Evolutionary conservation across 2,329 filamentous ascomycete species (phyloP), one percentile per base, ranked within the genome.

Genomic region (Fusarium protoensiforme): DNA sequence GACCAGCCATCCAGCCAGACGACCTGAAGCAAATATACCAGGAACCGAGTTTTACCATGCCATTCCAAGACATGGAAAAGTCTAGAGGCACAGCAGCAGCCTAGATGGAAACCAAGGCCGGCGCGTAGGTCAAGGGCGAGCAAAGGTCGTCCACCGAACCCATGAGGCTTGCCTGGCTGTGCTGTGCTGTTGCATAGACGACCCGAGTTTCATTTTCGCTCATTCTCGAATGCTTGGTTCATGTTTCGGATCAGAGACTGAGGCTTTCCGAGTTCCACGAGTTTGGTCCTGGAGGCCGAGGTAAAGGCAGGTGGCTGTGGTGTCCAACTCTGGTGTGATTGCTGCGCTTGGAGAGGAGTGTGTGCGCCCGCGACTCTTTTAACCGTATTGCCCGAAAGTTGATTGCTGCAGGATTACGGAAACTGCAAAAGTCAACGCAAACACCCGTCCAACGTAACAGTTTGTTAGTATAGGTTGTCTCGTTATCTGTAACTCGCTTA

Each of bases 1-100:
- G 46, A 20, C 33, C 24, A 68, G 70, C 72, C 62, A 71, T 43
- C 58, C 60, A 33, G 36, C 18, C 33, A 61, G 51, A 72, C 57
- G 54, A 56, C 24, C 11, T 29, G 36, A 29, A 41, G 56, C 31
- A n/a, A 16, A 13, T 16, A 22, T 10, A n/a, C n/a, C 56, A 59
- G 20, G 36, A n/a, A 18, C 13, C 24, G 10, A 43, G 29, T 29
- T 43, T 22, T 43, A 33, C 35, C 51, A 14, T 58, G 33, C 7
- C 29, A 35, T 58, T 46, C 29, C 38, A 64, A 56, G 35, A 57
- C 35, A 57, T 39, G 31, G 33, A 24, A 11, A 9, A 33, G 51
- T 36, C 51, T 36, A 36, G 31, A 56, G 46, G 46, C 46, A 51
- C 46, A 51, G 46, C n/a, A 6, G n/a, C 46, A 14, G 46, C 10